Evolutionary conservation across 495 filamentous ascomycete genomes (phyloP), one percentile per base, ranked within the genome.

Genomic region (Penicillium turbatum): DNA sequence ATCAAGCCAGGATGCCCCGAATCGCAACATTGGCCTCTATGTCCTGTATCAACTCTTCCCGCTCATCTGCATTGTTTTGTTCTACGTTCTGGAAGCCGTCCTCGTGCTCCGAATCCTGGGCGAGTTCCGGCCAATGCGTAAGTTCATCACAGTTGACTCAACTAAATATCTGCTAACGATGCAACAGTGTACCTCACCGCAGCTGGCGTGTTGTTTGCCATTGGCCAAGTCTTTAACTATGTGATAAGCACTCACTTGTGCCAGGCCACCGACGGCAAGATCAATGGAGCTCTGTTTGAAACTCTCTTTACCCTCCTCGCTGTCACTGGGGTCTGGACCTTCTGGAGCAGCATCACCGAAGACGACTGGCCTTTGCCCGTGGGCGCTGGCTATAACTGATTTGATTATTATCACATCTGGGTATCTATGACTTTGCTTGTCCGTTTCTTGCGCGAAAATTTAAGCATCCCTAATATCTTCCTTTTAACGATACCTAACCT

Each of bases 341-440:
- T 99, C 78, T 97, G 95, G 93, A 92, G 89, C 36, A 95, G 90
- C 75, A 99, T 99, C 63, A 99, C 93, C 5, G 93, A 99, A 72
- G 93, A 99, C 64, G 92, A 97, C 74, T 99, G 93, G 93, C 90
- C 93, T 1, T 81, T 86, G 77, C 82, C 85, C 10, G 72, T 76
- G 11, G 49, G 39, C n/a, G 62, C 65, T 32, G 69, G 67, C 27
- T 81, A 83, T 59, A 72, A 72, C 52, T 81, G 65, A 76, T 62
- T 34, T 48, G 34, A 54, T 37, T n/a, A 37, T 40, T 43, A 46
- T 46, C 30, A 34, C 27, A 47, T 37, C 37, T 44, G 32, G 24
- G 9, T 19, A 19, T 35, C 37, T 45, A 21, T 44, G 34, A 30
- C 26, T 42, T 38, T 38, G 42, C 13, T 10, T 59, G 48, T 60